phyloP scores from a whole-genome alignment of 345 rosid genomes.

The Populus tremula region DNA sequence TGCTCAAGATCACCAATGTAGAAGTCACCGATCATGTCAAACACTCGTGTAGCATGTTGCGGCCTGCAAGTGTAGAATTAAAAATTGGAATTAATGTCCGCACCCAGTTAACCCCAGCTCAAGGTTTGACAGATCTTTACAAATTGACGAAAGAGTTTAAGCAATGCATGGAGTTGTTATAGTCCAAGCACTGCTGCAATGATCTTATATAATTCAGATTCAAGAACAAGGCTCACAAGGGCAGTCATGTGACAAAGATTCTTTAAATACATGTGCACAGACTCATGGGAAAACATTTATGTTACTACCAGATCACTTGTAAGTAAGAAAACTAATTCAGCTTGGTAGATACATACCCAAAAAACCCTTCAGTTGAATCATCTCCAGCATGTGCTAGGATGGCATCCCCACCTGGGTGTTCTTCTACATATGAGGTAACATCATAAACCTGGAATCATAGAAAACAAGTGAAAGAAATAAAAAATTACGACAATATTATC shows the following conservation, averaged over 20 bases:
- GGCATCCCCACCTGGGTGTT: constrained; percentile 95
- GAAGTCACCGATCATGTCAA: constrained; percentile 82
- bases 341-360: constrained; percentile 45
- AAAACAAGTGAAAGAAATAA: background rate
- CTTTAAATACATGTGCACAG: background rate
- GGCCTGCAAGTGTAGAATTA: constrained; percentile 43
- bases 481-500: background rate
- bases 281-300: background rate
- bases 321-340: background rate
- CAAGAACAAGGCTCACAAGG: background rate
- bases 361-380: constrained; percentile 92
- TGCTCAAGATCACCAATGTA: constrained; percentile 58
- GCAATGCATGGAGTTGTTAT: too few species aligned
- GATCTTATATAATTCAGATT: background rate
- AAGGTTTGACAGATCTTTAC: too few species aligned
- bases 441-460: constrained; percentile 54
- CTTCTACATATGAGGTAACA: constrained; percentile 89
- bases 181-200: too few species aligned
- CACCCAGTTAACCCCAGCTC: too few species aligned
- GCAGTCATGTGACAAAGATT: background rate
- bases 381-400: constrained; percentile 85
- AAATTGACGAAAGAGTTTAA: too few species aligned
- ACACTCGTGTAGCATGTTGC: constrained; percentile 73
- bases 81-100: background rate
- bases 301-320: background rate